These are phyloP conservation scores for Trypanosoma theileri DNA, from an alignment of 208 protist genomes.

Conservation along the genomic window DNA sequence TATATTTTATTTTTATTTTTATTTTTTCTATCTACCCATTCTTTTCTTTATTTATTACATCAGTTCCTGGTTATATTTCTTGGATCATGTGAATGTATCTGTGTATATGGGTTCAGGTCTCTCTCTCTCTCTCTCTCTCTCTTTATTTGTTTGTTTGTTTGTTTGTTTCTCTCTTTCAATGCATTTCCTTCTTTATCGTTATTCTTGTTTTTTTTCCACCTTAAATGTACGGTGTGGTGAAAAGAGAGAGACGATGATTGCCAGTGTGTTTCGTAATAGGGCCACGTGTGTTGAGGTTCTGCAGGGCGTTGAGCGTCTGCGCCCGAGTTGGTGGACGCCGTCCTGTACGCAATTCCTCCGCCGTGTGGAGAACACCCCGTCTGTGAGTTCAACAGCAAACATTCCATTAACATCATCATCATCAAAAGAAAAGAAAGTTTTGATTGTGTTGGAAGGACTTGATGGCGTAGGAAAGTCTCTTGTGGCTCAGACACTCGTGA, in stretches of 20 bases:
- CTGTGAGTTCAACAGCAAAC: neutral
- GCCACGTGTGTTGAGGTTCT: constrained; percentile 43
- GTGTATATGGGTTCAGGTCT: too few relatives aligned
- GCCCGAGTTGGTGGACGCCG: constrained; percentile 56
- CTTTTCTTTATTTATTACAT: too few relatives aligned
- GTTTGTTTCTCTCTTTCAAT: too few relatives aligned
- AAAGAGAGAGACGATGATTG: constrained; percentile 5
- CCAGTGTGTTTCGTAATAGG: constrained; percentile 49
- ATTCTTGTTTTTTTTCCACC: constrained; percentile 12
- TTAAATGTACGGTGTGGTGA: too few relatives aligned
- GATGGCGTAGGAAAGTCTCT: constrained; percentile 75
- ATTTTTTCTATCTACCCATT: neutral
- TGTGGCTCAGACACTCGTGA: constrained; percentile 40
- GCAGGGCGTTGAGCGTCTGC: constrained; percentile 27
- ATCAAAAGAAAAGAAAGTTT: constrained; percentile 14
- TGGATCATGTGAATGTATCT: too few relatives aligned
- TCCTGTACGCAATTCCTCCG: constrained; percentile 43
- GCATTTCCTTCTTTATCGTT: neutral
- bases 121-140: neutral
- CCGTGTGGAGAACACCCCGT: constrained; percentile 2
- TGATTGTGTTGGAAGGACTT: constrained; percentile 67
- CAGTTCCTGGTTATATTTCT: too few relatives aligned
- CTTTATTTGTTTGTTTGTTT: too few relatives aligned
- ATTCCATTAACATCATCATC: neutral
- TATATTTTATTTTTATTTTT: too few relatives aligned